Evolutionary conservation across 2,329 filamentous ascomycete genomes (phyloP).

Genomic region (Hypoxylon sp.): DNA sequence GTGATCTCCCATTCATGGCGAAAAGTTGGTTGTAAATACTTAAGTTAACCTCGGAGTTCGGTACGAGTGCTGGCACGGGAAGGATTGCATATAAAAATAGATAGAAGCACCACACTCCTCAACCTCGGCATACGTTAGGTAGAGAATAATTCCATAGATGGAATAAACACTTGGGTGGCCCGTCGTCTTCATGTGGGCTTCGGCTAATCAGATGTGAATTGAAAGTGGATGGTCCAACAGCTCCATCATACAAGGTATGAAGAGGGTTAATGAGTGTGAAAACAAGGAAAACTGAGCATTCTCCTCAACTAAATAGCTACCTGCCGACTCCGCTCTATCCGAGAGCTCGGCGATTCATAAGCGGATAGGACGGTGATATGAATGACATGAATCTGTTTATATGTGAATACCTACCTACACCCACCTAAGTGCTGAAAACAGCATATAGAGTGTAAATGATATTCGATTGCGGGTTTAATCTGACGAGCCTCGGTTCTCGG

Average conservation of each 20-base stretch:
- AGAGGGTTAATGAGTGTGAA: background rate
- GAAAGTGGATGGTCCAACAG: background rate
- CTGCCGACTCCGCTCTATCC: slow-evolving; percentile 3
- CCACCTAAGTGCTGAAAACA: background rate
- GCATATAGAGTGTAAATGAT: background rate
- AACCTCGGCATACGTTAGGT: slow-evolving; percentile 12
- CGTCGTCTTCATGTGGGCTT: slow-evolving; percentile 5
- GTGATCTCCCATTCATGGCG: slow-evolving; percentile 9
- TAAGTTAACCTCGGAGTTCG: slow-evolving; percentile 5
- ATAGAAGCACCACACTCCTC: slow-evolving; percentile 8
- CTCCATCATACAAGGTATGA: background rate
- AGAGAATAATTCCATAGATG: slow-evolving; percentile 5
- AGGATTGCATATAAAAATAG: slow-evolving; percentile 6
- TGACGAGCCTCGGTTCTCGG: slow-evolving; percentile 21
- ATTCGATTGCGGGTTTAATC: background rate
- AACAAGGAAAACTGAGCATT: background rate
- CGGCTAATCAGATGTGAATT: background rate
- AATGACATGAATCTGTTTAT: background rate
- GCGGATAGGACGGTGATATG: background rate
- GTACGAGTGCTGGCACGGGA: background rate
- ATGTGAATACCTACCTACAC: background rate
- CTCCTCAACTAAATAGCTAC: background rate
- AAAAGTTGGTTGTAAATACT: background rate
- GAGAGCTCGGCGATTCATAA: background rate
- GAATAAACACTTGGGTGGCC: background rate